Base-by-base conservation (phyloP, 352 stramenopile genomes). In the Phytopythium chamaehyphon region DNA sequence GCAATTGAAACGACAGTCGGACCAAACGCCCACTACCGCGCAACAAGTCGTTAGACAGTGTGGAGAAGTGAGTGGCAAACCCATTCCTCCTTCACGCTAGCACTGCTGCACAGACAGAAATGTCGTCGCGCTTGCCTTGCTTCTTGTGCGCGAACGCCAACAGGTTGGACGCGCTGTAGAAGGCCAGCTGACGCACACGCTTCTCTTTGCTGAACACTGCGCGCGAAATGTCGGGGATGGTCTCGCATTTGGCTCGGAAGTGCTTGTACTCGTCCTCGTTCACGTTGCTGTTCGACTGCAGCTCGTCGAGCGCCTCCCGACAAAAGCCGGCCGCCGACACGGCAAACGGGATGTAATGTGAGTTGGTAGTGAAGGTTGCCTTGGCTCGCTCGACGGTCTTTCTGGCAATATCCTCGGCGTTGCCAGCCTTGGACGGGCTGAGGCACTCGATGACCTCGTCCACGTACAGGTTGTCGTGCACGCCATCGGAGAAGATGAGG, bases 141-240 rank as follows among this genome's bases (percentile, higher is more conserved):
- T 90, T 85, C 71, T 95, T 95, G 73, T 91, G 77, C 40, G 85
- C 85, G 53, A 95, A 95, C 33, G 83, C 73, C n/a, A 95, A 70
- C 47, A 95, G 60, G 54, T 93, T 93, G 37, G 85, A 93, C 40
- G 85, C 85, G 54, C 76, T 92, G 71, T 95, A 95, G 60, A 93
- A 95, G 39, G 85, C 85, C 14, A 95, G 56, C 26, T 91, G 83
- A 18, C 84, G 81, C 50, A 95, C 85, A 51, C 85, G 85, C 57
- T 85, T 82, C 63, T 95, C 85, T 43, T 93, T 93, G 40, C 61
- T 69, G 50, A 95, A 92, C 15, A 75, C 73, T 0, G 69, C 47
- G 3, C 85, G 81, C 28, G 69, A 75, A 35, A 83, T 66, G 46
- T 84, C 66, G n/a, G 83, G 83, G 37, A 95, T 88, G 40, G 59